Percentiles rank a stretch among this genome's conserved stretches.
Evolutionary conservation across 805 yeast genomes (phyloP).

Genomic region (Kregervanrija fluxuum): DNA sequence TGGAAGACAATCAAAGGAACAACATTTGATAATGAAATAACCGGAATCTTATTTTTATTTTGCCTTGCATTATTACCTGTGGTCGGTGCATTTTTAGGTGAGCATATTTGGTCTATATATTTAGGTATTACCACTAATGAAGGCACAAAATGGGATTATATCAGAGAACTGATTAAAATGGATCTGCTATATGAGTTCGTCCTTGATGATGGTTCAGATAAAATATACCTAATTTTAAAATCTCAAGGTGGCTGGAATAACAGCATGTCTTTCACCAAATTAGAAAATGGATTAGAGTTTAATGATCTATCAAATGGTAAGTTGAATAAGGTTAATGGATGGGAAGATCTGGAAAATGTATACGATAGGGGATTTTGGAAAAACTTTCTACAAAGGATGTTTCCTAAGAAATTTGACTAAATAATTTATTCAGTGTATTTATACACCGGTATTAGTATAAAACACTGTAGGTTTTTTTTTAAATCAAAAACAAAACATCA

Average conservation of each 20-base stretch:
- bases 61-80: constrained; percentile 33
- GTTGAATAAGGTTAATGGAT: constrained; percentile 11
- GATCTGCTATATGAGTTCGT: constrained; percentile 24
- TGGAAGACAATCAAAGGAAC: constrained; percentile 26
- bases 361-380: constrained; percentile 43
- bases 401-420: constrained; percentile 10
- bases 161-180: constrained; percentile 31
- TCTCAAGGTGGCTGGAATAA: constrained; percentile 1
- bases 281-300: constrained; percentile 7
- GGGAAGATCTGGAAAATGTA: constrained; percentile 33
- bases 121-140: constrained; percentile 55
- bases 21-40: constrained; percentile 28
- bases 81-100: constrained; percentile 30
- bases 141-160: constrained; percentile 44
- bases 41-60: constrained; percentile 36
- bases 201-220: neutral
- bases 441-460: too few relatives aligned
- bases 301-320: constrained; percentile 1
- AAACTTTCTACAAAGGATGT: constrained; percentile 32
- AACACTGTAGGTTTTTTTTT: neutral
- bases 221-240: constrained; percentile 2
- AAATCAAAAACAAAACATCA: neutral
- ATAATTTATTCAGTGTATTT: neutral
- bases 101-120: constrained; percentile 41
- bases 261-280: constrained; percentile 4